A percentile compares a stretch with the other conserved stretches of the same genome.
These are phyloP conservation scores for Verticillium klebahnii DNA, from an alignment of 2,329 filamentous ascomycete species.

Conservation along the genomic window DNA sequence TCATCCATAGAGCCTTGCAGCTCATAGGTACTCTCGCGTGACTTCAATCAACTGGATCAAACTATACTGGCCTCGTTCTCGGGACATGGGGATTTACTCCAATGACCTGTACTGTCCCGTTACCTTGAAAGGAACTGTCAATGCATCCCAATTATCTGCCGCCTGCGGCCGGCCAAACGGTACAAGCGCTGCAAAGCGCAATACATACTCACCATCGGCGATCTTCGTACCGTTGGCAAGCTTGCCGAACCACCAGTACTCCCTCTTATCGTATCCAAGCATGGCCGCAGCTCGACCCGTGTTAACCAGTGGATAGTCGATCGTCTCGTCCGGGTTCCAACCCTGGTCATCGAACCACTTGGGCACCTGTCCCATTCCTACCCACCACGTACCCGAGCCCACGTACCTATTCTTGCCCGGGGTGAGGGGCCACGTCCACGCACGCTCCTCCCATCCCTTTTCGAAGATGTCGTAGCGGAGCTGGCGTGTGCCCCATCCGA, in stretches of 20 bases:
- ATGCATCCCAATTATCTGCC: constrained; percentile 36
- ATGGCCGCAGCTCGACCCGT: constrained; percentile 13
- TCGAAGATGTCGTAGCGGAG: constrained; percentile 29
- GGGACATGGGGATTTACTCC: neutral
- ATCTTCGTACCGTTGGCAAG: constrained; percentile 38
- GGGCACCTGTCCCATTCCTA: constrained; percentile 12
- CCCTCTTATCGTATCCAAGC: constrained; percentile 24
- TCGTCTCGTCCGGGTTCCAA: constrained; percentile 17
- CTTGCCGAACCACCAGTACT: constrained; percentile 37
- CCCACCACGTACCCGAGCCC: constrained; percentile 28
- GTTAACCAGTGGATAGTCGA: constrained; percentile 17
- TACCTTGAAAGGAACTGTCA: constrained; percentile 21
- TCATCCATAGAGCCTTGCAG: too few species aligned
- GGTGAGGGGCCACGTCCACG: constrained; percentile 37
- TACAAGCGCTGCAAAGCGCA: constrained; percentile 36
- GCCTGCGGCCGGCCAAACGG: constrained; percentile 35
- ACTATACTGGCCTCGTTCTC: too few species aligned
- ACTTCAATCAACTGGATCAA: too few species aligned
- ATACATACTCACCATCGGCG: constrained; percentile 30
- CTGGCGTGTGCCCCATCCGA: constrained; percentile 16
- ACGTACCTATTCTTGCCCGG: constrained; percentile 33
- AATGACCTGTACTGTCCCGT: neutral
- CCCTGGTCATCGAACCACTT: constrained; percentile 13
- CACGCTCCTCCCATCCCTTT: constrained; percentile 28
- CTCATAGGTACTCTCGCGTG: too few species aligned